Base-by-base conservation (phyloP, 257 asterid genomes). In the Handroanthus guayacan region DNA sequence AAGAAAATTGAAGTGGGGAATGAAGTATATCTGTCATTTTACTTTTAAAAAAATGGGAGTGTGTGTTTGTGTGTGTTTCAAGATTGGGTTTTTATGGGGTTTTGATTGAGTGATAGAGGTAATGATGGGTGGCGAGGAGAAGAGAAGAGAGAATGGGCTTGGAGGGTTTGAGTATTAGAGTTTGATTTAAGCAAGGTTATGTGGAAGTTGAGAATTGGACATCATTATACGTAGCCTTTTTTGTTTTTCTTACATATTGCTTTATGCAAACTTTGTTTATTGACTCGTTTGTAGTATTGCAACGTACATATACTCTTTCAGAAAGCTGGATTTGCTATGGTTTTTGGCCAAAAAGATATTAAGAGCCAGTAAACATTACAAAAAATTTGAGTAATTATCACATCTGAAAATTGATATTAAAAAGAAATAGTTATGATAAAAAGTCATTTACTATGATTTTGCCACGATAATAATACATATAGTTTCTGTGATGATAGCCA, bases 131-230 rank as follows among this genome's bases (percentile, higher is more conserved):
- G 57, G 81, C 56, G 81, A 34, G 61, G 51, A 14, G 67, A 48
- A 36, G n/a, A n/a, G 36, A 5, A 41, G 8, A 41, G 45, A 1
- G 5, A 1, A 47, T 5, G 50, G 10, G 10, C n/a, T 13, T 41
- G 13, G 48, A 4, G 62, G 38, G 4, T 14, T 67, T 18, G 65
- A 69, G 67, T 48, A 85, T 82, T 82, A 50, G 89, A 87, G 89
- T 87, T 86, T 62, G 89, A 75, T 87, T 80, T 78, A 94, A 94
- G 98, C 62, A 84, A 90, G 87, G 85, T 67, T 20, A 54, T 75
- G 77, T 72, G 91, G 92, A 86, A 77, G 96, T 88, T 91, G 85
- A 85, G 90, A 82, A 69, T 69, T 77, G 14, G 41, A 82, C 81
- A 86, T 89, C 93, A 92, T 79, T 76, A 82, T 79, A 50, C 60